Evolutionary conservation across 2,329 filamentous ascomycete species (phyloP), one percentile per base, ranked within the genome.

Genomic region (Colletotrichum cordylinicola): DNA sequence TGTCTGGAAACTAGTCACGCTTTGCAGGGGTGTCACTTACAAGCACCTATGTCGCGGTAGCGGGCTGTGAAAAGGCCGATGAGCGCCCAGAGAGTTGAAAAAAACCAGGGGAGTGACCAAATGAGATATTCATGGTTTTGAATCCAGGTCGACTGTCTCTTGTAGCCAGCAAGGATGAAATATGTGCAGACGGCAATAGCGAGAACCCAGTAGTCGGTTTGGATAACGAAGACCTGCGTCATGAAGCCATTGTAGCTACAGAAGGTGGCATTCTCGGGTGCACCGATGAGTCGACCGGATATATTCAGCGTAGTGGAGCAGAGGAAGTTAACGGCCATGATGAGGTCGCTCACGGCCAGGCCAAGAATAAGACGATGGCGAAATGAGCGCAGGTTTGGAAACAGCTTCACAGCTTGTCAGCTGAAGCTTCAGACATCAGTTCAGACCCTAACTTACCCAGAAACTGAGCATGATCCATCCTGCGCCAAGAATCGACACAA

Each of bases 121-220:
- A 85, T 77, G 3, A 85, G 29, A 24, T 80, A 37, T 18, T 79
- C 78, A 72, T 86, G 81, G 13, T 81, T 77, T 73, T 86, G 84
- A 4, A 86, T 81, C 84, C 85, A 87, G 15, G 77, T 77, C 7
- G 84, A 82, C 29, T 79, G 78, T 18, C 78, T 75, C 67, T 83
- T 86, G 70, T 84, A 80, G 68, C 84, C 85, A 15, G 83, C 82
- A 21, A 87, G 80, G 39, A 87, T 84, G 2, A 86, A 80, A 69
- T 83, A 87, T 0, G 85, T 87, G 78, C 82, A 86, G 8, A 85
- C 67, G 3, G 85, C 85, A 58, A 87, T 86, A n/a, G 80, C 74
- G 3, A 87, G 72, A 9, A 87, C 83, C 85, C 86, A 87, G 70
- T 86, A 87, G 77, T 87, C 85, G 13, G 85, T 87, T 76, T 87